Evolutionary conservation across 495 filamentous ascomycete genomes (phyloP).

Genomic region (Penicillium ucsense): DNA sequence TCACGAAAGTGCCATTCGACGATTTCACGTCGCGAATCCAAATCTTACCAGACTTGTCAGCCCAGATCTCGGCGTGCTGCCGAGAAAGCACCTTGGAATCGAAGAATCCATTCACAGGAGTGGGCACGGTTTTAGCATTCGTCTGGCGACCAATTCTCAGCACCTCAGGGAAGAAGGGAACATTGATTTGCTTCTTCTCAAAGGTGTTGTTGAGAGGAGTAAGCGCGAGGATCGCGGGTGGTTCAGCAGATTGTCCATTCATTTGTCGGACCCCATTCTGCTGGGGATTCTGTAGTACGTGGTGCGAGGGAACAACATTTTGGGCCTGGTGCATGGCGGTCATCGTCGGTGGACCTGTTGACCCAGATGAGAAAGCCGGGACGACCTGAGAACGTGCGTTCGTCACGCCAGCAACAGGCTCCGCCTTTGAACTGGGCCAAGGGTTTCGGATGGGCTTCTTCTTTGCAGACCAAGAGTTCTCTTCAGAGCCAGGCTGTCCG

Average conservation of each 20-base stretch:
- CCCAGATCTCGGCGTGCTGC: slow-evolving; percentile 95
- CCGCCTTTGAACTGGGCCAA: slow-evolving; percentile 65
- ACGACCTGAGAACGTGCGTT: slow-evolving; percentile 53
- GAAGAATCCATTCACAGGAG: slow-evolving; percentile 84
- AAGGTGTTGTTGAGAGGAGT: slow-evolving; percentile 89
- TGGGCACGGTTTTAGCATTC: slow-evolving; percentile 89
- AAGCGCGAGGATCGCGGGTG: slow-evolving; percentile 68
- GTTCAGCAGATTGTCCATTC: slow-evolving; percentile 44
- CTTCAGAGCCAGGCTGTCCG: slow-evolving; percentile 32
- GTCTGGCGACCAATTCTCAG: slow-evolving; percentile 93
- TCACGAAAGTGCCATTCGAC: slow-evolving; percentile 97
- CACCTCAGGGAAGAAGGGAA: slow-evolving; percentile 81
- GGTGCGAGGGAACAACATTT: slow-evolving; percentile 63
- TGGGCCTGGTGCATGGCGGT: slow-evolving; percentile 68
- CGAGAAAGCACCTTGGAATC: slow-evolving; percentile 95
- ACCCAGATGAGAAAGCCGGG: slow-evolving; percentile 54
- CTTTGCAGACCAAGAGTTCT: slow-evolving; percentile 47
- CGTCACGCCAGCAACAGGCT: slow-evolving; percentile 54
- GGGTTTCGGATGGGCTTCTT: slow-evolving; percentile 59
- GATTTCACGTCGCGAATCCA: slow-evolving; percentile 97
- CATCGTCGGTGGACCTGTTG: slow-evolving; percentile 56
- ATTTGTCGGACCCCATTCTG: slow-evolving; percentile 54
- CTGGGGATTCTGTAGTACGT: slow-evolving; percentile 49
- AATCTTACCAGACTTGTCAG: slow-evolving; percentile 77
- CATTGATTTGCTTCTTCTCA: slow-evolving; percentile 87